Evolutionary conservation across 1,139 yeast genomes (phyloP).

Genomic region (Protomyces pachydermus): DNA sequence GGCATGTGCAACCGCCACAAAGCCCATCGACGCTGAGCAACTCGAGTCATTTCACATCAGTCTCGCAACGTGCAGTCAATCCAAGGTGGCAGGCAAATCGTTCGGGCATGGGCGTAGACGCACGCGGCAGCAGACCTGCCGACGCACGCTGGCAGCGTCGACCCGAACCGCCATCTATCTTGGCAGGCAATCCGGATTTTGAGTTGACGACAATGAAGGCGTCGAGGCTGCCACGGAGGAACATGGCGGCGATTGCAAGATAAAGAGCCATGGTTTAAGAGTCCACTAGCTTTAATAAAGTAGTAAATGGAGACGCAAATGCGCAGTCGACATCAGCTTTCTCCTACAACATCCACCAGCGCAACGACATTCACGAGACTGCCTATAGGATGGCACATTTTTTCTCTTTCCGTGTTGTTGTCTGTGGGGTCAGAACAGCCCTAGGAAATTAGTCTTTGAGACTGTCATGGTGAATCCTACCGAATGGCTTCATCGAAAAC

Average conservation of each 20-base stretch:
- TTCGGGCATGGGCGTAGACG: neutral
- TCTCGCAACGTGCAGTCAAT: conserved; percentile 22
- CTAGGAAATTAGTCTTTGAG: neutral
- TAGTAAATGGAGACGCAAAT: too few species aligned
- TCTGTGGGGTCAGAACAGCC: conserved; percentile 23
- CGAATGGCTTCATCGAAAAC: conserved; percentile 78
- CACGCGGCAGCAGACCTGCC: neutral
- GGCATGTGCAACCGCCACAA: conserved; percentile 14
- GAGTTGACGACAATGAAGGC: conserved; percentile 3
- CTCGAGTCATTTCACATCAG: conserved; percentile 18
- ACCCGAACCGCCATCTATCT: conserved; percentile 5
- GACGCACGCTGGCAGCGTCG: conserved; percentile 6
- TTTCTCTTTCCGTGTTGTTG: conserved; percentile 38
- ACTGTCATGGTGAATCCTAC: conserved; percentile 40
- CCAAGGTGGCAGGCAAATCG: conserved; percentile 11
- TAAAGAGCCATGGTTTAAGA: too few species aligned
- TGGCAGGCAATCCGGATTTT: conserved; percentile 25
- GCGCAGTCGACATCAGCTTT: too few species aligned
- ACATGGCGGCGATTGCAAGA: neutral
- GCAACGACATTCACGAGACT: neutral
- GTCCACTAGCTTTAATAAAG: too few species aligned
- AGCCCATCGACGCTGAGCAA: conserved; percentile 15
- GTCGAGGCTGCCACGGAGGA: conserved; percentile 6
- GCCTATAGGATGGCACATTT: conserved; percentile 39
- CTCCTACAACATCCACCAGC: neutral